Conservation (phyloP, 164 flowering plant species). For the Chimonanthus salicifolius region DNA sequence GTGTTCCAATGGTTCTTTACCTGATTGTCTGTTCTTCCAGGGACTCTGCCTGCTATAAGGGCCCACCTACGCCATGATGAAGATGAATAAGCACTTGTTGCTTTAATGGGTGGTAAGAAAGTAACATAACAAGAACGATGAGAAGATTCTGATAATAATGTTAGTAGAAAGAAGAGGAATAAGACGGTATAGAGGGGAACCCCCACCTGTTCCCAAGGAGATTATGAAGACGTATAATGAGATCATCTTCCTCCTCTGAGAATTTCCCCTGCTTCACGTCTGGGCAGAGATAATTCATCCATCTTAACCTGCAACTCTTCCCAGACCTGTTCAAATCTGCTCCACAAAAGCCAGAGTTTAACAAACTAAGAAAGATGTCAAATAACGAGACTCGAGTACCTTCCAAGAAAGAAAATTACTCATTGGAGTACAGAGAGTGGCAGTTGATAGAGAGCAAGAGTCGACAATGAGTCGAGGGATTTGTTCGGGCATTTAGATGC, state of each 20-base stretch:
- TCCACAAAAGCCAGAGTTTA: not conserved
- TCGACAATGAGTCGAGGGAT: no score
- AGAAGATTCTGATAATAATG: not conserved
- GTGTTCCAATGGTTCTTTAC: conserved; percentile 1
- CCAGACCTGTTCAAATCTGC: conserved; percentile 2
- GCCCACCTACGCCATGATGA: not conserved
- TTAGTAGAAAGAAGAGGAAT: not conserved
- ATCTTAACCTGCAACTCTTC: conserved; percentile 2
- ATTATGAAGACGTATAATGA: conserved; percentile 1
- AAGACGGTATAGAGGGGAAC: not conserved
- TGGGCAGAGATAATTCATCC: conserved; percentile 4
- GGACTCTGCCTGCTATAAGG: not conserved
- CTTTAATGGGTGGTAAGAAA: not conserved
- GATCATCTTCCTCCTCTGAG: conserved; percentile 1
- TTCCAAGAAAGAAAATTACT: no score
- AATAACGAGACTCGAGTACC: no score
- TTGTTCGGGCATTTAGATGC: no score
- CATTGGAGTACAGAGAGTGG: no score
- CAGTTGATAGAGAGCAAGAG: no score
- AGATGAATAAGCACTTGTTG: no score
- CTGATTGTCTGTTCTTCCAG: conserved; percentile 1
- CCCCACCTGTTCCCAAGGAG: conserved; percentile 2
- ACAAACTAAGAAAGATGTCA: not conserved
- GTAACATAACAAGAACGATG: not conserved
- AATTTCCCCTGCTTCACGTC: not conserved